Evolutionary conservation across 2,329 filamentous ascomycete genomes (phyloP).

Genomic region (Sclerotinia borealis): DNA sequence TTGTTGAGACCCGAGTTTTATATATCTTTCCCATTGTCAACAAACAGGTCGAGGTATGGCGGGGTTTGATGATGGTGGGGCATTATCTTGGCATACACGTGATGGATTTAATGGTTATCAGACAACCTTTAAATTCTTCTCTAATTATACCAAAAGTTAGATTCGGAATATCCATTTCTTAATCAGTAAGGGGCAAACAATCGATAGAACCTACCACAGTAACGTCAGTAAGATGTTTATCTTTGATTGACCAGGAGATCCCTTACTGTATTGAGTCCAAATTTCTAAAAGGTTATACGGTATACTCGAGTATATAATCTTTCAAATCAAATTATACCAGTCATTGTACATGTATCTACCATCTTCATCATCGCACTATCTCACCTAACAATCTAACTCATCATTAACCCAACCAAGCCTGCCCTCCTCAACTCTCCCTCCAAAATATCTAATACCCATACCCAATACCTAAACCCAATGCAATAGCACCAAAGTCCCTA

Average conservation of each 20-base stretch:
- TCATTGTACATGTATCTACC: too few species aligned
- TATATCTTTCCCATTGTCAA: not conserved
- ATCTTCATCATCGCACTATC: too few species aligned
- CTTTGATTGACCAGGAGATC: not conserved
- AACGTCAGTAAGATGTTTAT: not conserved
- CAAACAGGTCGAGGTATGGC: not conserved
- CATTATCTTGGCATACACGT: not conserved
- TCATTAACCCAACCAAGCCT: too few species aligned
- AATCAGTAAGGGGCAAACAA: not conserved
- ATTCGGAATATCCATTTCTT: not conserved
- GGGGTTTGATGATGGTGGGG: constrained; percentile 10
- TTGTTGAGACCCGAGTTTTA: not conserved
- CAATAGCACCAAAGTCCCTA: too few species aligned
- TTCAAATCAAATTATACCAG: too few species aligned
- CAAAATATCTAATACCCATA: too few species aligned
- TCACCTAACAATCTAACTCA: too few species aligned
- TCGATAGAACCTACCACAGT: not conserved
- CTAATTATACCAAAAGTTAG: not conserved
- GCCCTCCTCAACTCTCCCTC: too few species aligned
- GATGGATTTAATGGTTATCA: not conserved
- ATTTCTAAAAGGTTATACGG: too few species aligned
- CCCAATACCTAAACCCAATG: too few species aligned
- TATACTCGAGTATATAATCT: too few species aligned
- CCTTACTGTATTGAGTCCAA: too few species aligned
- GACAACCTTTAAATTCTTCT: not conserved